Base-by-base conservation (phyloP, 2,329 filamentous ascomycete genomes). In the Claviceps quebecensis region DNA sequence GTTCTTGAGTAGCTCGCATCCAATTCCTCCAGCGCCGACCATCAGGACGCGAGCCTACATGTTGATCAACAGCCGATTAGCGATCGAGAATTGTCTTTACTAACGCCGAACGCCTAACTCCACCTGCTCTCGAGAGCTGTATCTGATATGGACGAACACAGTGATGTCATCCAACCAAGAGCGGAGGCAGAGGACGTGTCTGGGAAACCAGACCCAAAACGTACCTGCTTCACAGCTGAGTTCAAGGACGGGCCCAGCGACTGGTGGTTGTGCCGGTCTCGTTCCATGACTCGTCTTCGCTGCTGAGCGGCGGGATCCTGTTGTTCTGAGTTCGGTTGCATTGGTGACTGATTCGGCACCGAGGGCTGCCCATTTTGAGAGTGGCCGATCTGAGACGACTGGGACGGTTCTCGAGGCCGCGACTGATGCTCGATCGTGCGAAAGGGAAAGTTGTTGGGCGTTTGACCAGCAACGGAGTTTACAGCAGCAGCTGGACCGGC, bases 1-100 rank as follows among this genome's bases (percentile, higher is more conserved):
- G 67, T 97, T 95, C 75, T 98, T 98, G 57, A 98, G 80, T 7
- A 98, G 77, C 71, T 98, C 93, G 71, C 93, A 98, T 60, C 93
- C 93, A 64, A 98, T 98, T 56, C 93, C 93, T 55, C 93, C 93
- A 52, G 93, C 93, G 61, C 93, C 93, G 52, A 98, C 91, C 75
- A 98, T 88, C 53, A 98, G 76, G 50, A 96, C 84, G 56, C 84
- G 86, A 55, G 88, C 80, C 89, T 95, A 54, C 49, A 37, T 26
- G 14, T 9, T 11, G 16, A 8, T 17, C 5, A 46, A 37, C n/a
- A 9, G 34, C 11, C 17, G n/a, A 44, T 51, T 50, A 45, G 49
- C 47, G 29, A 26, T 14, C 14, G 36, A 23, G 13, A 13, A 16
- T 19, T 4, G 17, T 1, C n/a, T 17, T 19, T 22, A 19, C 19